These are phyloP conservation scores for Daphne laureola DNA, from an alignment of 441 rosid species.

Conservation along the genomic window DNA sequence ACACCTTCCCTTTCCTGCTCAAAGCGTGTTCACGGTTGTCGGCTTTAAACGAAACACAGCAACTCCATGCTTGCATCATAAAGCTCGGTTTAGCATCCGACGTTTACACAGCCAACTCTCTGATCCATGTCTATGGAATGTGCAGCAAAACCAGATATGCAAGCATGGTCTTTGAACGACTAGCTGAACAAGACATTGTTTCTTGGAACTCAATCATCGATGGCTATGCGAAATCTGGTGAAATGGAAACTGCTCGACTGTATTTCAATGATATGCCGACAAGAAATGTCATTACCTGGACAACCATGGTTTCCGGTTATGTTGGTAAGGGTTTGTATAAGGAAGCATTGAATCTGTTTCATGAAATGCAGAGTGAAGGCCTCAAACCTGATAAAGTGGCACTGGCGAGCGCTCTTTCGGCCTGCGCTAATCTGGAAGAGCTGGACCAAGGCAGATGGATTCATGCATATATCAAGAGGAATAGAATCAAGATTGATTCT, in stretches of 20 bases:
- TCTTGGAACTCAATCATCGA: conserved; percentile 60
- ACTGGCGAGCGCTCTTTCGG: conserved; percentile 38
- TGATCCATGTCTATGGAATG: conserved; percentile 36
- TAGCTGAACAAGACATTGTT: conserved; percentile 30
- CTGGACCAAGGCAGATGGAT: conserved; percentile 63
- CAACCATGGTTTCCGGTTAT: conserved; percentile 50
- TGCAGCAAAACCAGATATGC: conserved; percentile 25
- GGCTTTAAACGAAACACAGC: conserved; percentile 30
- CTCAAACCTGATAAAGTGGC: conserved; percentile 42
- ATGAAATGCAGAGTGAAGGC: conserved; percentile 45
- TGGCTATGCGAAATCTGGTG: conserved; percentile 39
- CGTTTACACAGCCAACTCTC: conserved; percentile 31
- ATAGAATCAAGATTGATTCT: conserved; percentile 21
- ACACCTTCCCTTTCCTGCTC: conserved; percentile 57
- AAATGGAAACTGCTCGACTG: conserved; percentile 24
- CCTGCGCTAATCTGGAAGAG: conserved; percentile 57
- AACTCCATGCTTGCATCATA: conserved; percentile 37
- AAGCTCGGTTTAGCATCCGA: conserved; percentile 37
- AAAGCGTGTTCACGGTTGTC: conserved; percentile 42
- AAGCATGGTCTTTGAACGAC: conserved; percentile 29
- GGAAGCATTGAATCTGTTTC: conserved; percentile 47
- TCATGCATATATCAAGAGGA: conserved; percentile 28
- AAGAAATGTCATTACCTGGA: conserved; percentile 45
- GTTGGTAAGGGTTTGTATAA: conserved; percentile 35
- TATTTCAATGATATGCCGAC: conserved; percentile 30